Base-by-base conservation (phyloP, 306 rosid genomes). In the Coriaria nepalensis region DNA sequence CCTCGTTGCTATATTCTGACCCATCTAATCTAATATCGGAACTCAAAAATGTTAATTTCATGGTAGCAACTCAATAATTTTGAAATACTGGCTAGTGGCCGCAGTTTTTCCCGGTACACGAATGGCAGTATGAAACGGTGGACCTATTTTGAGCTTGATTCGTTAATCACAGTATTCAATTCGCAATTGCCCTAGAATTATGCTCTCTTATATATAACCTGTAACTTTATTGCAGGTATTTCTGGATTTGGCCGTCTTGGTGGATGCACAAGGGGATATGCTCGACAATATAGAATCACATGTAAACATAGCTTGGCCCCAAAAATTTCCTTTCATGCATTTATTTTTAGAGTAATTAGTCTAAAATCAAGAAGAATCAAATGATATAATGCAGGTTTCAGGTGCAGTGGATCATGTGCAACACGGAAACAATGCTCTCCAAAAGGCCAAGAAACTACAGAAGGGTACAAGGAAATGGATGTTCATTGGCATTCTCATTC, bases 341-440 rank as follows among this genome's bases (percentile, higher is more conserved):
- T 35, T 47, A 20, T 20, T 15, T 0, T 45, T 11, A 13, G 5
- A 4, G 9, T n/a, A n/a, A 14, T 20, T 4, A 40, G 47, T 41
- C 33, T 33, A 37, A 53, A 52, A 48, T 56, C 13, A 58, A 5
- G 32, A 58, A 5, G 32, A 36, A 41, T 29, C 11, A 42, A 46
- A 10, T 40, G 60, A 20, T 14, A 5, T 52, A 34, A 37, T 43
- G 6, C 70, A 81, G 97, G 97, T 90, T 47, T 74, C 93, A 20
- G 77, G 78, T 66, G 95, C 97, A 8, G 97, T 84, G 33, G 97
- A 90, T 60, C 97, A 90, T 38, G 93, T 90, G 56, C 90, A 84
- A 41, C 90, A 79, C 45, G 93, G 97, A 10, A 90, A 81, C 38
- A 79, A 54, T 9, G 78, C 84, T 41, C 92, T 90, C 50, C 68